Evolutionary conservation across 2,329 filamentous ascomycete genomes (phyloP).

Genomic region (Neoarthrinium moseri): DNA sequence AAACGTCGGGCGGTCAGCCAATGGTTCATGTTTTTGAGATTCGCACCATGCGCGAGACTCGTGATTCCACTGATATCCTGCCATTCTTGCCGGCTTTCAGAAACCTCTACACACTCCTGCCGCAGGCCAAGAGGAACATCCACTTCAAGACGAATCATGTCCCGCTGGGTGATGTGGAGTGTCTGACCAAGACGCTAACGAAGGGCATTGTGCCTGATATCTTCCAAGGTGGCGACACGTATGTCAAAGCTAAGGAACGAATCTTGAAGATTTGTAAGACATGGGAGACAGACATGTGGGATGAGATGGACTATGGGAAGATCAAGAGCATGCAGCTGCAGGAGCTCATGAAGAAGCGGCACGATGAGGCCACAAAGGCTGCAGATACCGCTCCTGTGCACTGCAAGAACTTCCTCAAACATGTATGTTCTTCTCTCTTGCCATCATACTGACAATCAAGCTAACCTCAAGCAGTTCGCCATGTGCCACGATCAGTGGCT

Average conservation of each 20-base stretch:
- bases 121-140: constrained; percentile 65
- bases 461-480: constrained; percentile 66
- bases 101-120: constrained; percentile 64
- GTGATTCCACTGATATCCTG: constrained; percentile 80
- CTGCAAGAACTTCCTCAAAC: constrained; percentile 81
- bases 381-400: constrained; percentile 62
- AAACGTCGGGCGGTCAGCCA: constrained; percentile 55
- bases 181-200: constrained; percentile 69
- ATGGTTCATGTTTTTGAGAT: constrained; percentile 79
- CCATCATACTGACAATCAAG: neutral
- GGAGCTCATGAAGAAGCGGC: constrained; percentile 73
- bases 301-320: constrained; percentile 78
- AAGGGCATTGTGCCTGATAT: constrained; percentile 60
- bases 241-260: constrained; percentile 60
- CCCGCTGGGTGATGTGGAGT: constrained; percentile 77
- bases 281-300: constrained; percentile 75
- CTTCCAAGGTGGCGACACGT: constrained; percentile 50
- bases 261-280: constrained; percentile 67
- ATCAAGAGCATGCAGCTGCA: constrained; percentile 82
- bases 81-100: constrained; percentile 77
- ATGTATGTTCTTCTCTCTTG: constrained; percentile 60
- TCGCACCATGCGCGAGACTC: constrained; percentile 62
- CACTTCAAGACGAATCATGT: constrained; percentile 67
- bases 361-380: constrained; percentile 61
- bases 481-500: constrained; percentile 98